These are phyloP conservation scores for Fusarium brevicatenulatum DNA, from an alignment of 2,329 filamentous ascomycete species.

Conservation along the genomic window DNA sequence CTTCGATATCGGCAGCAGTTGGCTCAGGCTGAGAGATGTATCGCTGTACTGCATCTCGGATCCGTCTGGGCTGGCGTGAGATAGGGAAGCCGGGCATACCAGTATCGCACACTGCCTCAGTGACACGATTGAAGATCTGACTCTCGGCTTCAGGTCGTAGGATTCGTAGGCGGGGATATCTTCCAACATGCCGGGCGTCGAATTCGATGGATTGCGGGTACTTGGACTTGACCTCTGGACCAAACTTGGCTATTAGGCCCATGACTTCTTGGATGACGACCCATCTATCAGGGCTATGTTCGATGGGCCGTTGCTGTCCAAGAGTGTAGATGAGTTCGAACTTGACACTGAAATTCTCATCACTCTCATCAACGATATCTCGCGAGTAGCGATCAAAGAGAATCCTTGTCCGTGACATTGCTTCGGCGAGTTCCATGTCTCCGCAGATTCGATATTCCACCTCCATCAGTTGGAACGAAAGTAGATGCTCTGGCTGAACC, in stretches of 20 bases:
- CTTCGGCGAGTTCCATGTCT: conserved; percentile 38
- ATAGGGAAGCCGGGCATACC: conserved; percentile 58
- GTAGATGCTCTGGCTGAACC: conserved; percentile 70
- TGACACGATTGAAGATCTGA: conserved; percentile 48
- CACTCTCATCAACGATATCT: conserved; percentile 73
- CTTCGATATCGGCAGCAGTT: conserved; percentile 39
- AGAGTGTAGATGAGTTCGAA: conserved; percentile 73
- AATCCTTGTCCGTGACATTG: conserved; percentile 54
- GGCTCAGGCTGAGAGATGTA: conserved; percentile 58
- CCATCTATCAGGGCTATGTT: conserved; percentile 68
- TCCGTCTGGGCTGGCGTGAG: conserved; percentile 44
- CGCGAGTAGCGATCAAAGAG: conserved; percentile 58
- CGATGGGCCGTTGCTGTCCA: conserved; percentile 60
- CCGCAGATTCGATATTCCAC: conserved; percentile 58
- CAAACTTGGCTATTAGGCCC: conserved; percentile 50
- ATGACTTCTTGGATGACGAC: conserved; percentile 63
- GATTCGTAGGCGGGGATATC: conserved; percentile 62
- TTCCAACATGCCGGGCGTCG: conserved; percentile 41
- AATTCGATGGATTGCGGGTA: conserved; percentile 57
- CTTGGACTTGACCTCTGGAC: conserved; percentile 41
- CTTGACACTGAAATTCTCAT: conserved; percentile 69
- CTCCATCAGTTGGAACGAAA: conserved; percentile 72
- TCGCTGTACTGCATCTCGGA: conserved; percentile 48
- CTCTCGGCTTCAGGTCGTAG: conserved; percentile 49
- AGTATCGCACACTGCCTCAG: conserved; percentile 52